phyloP scores from a whole-genome alignment of 345 rosid species.

The Moricandia moricandioides region DNA sequence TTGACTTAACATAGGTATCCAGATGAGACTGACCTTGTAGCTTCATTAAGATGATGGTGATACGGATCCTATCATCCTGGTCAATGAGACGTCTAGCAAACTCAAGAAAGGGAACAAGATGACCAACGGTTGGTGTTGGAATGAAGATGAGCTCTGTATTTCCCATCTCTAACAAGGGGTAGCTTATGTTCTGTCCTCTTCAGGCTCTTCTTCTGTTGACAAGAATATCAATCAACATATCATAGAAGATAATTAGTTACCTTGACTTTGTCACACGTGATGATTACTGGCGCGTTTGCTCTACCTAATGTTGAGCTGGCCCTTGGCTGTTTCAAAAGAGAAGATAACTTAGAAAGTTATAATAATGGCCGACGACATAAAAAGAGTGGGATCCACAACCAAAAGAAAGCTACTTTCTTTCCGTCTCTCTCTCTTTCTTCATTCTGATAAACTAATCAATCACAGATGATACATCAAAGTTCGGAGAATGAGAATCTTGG shows the following conservation, averaged over 20 bases:
- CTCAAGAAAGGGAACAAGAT: slow-evolving; percentile 48
- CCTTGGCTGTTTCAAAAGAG: slow-evolving; percentile 7
- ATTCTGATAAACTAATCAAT: neutral
- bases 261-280: slow-evolving; percentile 7
- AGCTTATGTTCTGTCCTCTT: slow-evolving; percentile 1
- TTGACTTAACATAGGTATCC: slow-evolving; percentile 26
- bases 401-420: slow-evolving; percentile 1
- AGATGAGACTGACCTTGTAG: slow-evolving; percentile 36
- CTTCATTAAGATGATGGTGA: slow-evolving; percentile 31
- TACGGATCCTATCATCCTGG: slow-evolving; percentile 41
- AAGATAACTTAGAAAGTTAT: neutral
- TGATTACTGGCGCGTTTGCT: neutral
- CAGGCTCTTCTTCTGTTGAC: neutral
- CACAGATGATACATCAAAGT: neutral
- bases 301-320: slow-evolving; percentile 25
- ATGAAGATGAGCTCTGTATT: slow-evolving; percentile 35
- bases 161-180: slow-evolving; percentile 1
- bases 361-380: neutral
- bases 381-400: slow-evolving; percentile 20
- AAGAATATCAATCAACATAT: neutral
- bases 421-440: slow-evolving; percentile 1
- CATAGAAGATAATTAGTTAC: slow-evolving; percentile 5
- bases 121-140: slow-evolving; percentile 41
- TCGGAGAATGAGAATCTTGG: neutral
- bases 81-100: slow-evolving; percentile 46